Percentiles rank a stretch among this genome's conserved stretches.
phyloP scores from a whole-genome alignment of 495 filamentous ascomycete species.

The Penicillium tannophilum region DNA sequence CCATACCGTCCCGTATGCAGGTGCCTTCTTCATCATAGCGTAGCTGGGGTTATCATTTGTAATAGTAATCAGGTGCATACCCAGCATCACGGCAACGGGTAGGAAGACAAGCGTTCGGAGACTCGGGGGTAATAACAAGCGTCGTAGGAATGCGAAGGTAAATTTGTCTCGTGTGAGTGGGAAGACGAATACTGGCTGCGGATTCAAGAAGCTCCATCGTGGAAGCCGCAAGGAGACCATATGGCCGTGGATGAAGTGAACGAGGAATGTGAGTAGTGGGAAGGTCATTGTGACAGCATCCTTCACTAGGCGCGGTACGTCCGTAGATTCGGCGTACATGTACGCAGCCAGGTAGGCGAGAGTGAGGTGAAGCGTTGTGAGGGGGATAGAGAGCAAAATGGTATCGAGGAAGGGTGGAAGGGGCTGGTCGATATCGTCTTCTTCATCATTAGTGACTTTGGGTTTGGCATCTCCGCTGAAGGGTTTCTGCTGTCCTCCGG shows the following conservation, averaged over 20 bases:
- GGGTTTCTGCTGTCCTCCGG: slow-evolving; percentile 4
- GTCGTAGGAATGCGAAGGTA: slow-evolving; percentile 33
- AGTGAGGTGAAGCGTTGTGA: slow-evolving; percentile 83
- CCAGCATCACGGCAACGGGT: slow-evolving; percentile 62
- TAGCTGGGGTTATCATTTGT: slow-evolving; percentile 80
- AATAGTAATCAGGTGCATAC: slow-evolving; percentile 77
- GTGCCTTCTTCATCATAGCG: slow-evolving; percentile 88
- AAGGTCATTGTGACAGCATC: slow-evolving; percentile 41
- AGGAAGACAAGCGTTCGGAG: slow-evolving; percentile 40
- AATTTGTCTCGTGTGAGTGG: slow-evolving; percentile 36
- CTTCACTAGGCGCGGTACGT: slow-evolving; percentile 56
- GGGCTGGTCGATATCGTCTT: slow-evolving; percentile 26
- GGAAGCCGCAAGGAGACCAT: slow-evolving; percentile 35
- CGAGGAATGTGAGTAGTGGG: slow-evolving; percentile 43
- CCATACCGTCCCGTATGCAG: slow-evolving; percentile 88
- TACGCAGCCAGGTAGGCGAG: slow-evolving; percentile 88
- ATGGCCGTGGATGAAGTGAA: slow-evolving; percentile 52
- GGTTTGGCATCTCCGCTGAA: background rate
- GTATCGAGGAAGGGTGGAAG: slow-evolving; percentile 50
- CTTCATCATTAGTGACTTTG: slow-evolving; percentile 11
- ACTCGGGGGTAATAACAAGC: slow-evolving; percentile 39
- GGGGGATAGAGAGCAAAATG: slow-evolving; percentile 58
- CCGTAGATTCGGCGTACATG: slow-evolving; percentile 77
- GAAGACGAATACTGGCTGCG: slow-evolving; percentile 29
- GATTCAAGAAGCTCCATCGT: slow-evolving; percentile 10